phyloP scores from a whole-genome alignment of 2,329 filamentous ascomycete genomes.

The Thielaviopsis punctulata region DNA sequence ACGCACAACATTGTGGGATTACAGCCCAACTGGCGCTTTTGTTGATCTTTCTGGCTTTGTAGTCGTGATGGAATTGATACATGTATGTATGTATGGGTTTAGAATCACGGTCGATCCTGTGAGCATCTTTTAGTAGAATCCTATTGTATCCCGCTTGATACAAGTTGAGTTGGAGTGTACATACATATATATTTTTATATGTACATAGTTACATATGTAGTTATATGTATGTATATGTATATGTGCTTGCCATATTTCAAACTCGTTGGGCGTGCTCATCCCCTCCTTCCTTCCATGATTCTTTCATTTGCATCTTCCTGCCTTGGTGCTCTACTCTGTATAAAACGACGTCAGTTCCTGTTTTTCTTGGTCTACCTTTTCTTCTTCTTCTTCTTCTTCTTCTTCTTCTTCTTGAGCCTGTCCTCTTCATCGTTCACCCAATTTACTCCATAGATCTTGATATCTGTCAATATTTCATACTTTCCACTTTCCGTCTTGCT shows the following conservation, averaged over 20 bases:
- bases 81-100: background rate
- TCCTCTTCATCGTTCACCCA: background rate
- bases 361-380: slow-evolving; percentile 1
- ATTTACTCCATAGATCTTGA: background rate
- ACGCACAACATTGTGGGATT: background rate
- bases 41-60: background rate
- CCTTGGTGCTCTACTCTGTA: background rate
- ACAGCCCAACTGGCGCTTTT: background rate
- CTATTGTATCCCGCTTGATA: background rate
- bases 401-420: slow-evolving; percentile 5
- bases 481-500: background rate
- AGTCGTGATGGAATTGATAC: background rate
- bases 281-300: background rate
- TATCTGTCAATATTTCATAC: background rate
- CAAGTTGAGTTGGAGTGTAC: background rate
- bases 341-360: background rate
- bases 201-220: background rate
- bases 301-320: background rate
- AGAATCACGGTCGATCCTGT: background rate
- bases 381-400: slow-evolving; percentile 9
- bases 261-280: background rate
- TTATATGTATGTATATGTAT: background rate
- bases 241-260: too few relatives aligned
- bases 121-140: background rate
- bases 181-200: too few relatives aligned